Evolutionary conservation across 495 filamentous ascomycete species (phyloP).

Genomic region (Neurospora tetrasperma): DNA sequence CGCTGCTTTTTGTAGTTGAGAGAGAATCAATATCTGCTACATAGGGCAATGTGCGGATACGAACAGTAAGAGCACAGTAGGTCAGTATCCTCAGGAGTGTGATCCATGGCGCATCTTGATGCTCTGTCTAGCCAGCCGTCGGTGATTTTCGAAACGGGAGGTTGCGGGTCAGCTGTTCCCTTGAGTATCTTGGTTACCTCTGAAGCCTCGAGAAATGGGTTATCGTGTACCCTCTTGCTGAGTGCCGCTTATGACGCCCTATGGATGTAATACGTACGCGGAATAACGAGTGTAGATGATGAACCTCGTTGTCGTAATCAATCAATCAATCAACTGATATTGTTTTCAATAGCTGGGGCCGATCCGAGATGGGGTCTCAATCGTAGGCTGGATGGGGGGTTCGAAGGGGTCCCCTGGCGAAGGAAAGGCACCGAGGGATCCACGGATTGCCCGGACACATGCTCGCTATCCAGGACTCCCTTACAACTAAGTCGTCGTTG

Average conservation of each 20-base stretch:
- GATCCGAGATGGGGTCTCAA: background rate
- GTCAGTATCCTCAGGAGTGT: too few relatives aligned
- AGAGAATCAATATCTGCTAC: background rate
- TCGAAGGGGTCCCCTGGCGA: background rate
- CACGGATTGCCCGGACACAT: background rate
- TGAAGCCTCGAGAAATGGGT: background rate
- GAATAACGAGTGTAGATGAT: background rate
- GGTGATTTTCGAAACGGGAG: background rate
- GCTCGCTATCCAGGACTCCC: background rate
- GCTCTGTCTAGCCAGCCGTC: background rate
- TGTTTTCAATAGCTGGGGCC: background rate
- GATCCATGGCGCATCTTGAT: background rate
- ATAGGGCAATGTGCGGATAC: background rate
- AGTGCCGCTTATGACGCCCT: background rate
- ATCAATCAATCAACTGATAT: background rate
- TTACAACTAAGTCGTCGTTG: background rate
- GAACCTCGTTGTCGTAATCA: background rate
- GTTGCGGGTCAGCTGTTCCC: background rate
- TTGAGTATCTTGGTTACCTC: background rate
- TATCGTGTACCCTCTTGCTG: background rate
- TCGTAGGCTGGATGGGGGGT: background rate
- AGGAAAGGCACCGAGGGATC: background rate
- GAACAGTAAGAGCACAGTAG: too few relatives aligned
- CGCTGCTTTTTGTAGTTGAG: background rate
- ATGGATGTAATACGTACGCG: background rate